These are phyloP conservation scores for Penicillium argentinense DNA, from an alignment of 495 filamentous ascomycete species.

Conservation along the genomic window DNA sequence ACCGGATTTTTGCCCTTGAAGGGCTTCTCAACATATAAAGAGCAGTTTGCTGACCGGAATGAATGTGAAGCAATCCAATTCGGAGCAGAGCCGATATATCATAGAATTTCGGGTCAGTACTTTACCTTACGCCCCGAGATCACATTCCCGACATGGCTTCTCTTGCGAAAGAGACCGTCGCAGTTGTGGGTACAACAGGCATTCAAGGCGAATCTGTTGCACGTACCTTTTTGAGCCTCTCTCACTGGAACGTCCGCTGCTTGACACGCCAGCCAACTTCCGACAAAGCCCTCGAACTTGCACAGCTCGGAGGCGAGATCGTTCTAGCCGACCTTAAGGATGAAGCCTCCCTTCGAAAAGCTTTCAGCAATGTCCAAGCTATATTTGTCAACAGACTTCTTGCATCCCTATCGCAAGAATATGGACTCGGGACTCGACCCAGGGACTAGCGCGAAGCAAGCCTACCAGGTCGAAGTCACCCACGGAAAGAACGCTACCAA, in stretches of 20 bases:
- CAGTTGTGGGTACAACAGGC: slow-evolving; percentile 32
- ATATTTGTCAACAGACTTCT: slow-evolving; percentile 59
- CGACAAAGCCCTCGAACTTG: slow-evolving; percentile 36
- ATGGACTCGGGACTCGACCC: slow-evolving; percentile 11
- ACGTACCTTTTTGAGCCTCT: slow-evolving; percentile 31
- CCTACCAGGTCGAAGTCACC: slow-evolving; percentile 46
- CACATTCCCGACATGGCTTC: too few species aligned
- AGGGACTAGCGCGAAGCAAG: slow-evolving; percentile 36
- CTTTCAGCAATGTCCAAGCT: slow-evolving; percentile 46
- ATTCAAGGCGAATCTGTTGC: slow-evolving; percentile 54
- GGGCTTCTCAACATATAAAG: neutral
- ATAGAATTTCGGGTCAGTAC: too few species aligned
- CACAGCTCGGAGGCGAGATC: slow-evolving; percentile 46
- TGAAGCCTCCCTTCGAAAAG: slow-evolving; percentile 36
- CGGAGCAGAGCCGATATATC: too few species aligned
- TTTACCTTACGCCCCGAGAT: too few species aligned
- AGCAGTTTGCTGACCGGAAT: too few species aligned
- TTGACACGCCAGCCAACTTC: slow-evolving; percentile 45
- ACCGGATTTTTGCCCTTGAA: neutral
- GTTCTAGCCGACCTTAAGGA: slow-evolving; percentile 48
- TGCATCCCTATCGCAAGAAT: slow-evolving; percentile 23
- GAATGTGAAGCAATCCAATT: too few species aligned
- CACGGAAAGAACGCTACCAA: slow-evolving; percentile 51
- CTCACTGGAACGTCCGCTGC: slow-evolving; percentile 41
- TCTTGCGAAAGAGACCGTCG: slow-evolving; percentile 25